Evolutionary conservation across 768 basidiomycete species (phyloP), one percentile per base, ranked within the genome.

Genomic region (Leccinum disarticulatum): DNA sequence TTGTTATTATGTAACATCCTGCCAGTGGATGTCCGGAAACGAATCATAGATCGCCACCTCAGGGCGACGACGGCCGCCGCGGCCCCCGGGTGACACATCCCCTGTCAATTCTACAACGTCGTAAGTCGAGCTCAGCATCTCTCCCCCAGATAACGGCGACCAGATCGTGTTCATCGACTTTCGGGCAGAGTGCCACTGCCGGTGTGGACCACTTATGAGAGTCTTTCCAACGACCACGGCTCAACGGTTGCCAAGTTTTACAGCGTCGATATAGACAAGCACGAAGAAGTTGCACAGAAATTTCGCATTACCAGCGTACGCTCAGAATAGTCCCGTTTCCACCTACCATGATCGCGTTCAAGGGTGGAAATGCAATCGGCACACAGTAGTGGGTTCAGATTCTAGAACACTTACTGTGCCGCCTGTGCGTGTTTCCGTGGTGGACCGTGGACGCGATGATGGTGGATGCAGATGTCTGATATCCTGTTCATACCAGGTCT

Each of bases 261-360:
- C 43, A 55, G 52, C 4, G 8, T 61, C 35, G 60, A 62, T 22
- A 31, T 58, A 27, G 89, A 89, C 64, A 76, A 74, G 4, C 33
- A 56, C 3, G 63, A 61, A 1, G n/a, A 60, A 19, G n/a, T 59
- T 9, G 3, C 19, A 6, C 56, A 64, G 4, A 56, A 64, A 11
- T 53, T 64, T 36, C 35, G 56, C 41, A 9, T 59, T 11, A 60
- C 41, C 27, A 54, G 5, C 19, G 58, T 59, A 33, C 15, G 58
- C 36, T 10, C 27, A n/a, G 43, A 19, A 25, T 14, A 9, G 25
- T n/a, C 41, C 1, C 15, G 27, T 15, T 8, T 10, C 11, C 60
- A 41, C 58, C 36, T 22, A 60, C 58, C 27, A 27, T 27, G 3
- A 27, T 27, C 27, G 27, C 27, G 27, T 27, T 27, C 59, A 60